Percentiles rank a stretch among this genome's conserved stretches.
Evolutionary conservation across 176 grass and related monocot species (phyloP).

Genomic region (Pontederia crassipes): DNA sequence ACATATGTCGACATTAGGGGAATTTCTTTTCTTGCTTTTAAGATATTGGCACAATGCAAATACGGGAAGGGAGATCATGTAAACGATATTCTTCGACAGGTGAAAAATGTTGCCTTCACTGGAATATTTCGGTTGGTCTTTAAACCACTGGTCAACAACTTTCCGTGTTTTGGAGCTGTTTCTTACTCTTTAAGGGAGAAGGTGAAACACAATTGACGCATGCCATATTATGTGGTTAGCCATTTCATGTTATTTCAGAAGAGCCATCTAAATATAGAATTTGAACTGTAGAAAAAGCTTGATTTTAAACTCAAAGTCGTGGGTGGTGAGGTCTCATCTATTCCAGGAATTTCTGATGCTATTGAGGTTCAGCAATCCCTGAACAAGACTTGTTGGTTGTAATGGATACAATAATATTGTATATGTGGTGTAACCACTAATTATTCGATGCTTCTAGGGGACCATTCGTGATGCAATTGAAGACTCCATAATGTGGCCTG

Average conservation of each 20-base stretch:
- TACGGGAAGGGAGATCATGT: too few relatives aligned
- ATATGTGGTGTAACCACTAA: constrained; percentile 9
- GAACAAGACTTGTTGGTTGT: neutral
- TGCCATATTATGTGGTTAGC: constrained; percentile 13
- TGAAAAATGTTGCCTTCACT: constrained; percentile 91
- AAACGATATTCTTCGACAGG: constrained; percentile 22
- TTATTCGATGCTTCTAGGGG: constrained; percentile 29
- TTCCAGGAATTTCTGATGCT: constrained; percentile 99
- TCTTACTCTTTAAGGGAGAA: constrained; percentile 91
- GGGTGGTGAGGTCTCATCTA: constrained; percentile 88
- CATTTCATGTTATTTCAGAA: neutral
- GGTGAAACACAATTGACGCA: constrained; percentile 24
- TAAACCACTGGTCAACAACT: constrained; percentile 60
- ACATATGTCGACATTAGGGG: neutral
- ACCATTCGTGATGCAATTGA: constrained; percentile 93
- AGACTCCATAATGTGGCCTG: constrained; percentile 86
- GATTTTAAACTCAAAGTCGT: constrained; percentile 88
- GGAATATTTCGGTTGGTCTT: constrained; percentile 77
- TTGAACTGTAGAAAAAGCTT: constrained; percentile 77
- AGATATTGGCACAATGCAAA: too few relatives aligned
- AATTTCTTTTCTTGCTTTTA: too few relatives aligned
- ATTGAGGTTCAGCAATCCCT: constrained; percentile 54
- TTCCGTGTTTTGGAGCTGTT: constrained; percentile 90
- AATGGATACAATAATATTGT: neutral
- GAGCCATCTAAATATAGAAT: constrained; percentile 13